Evolutionary conservation across 805 yeast genomes (phyloP), one percentile per base, ranked within the genome.

Genomic region (Cyberlindnera mycetangii): DNA sequence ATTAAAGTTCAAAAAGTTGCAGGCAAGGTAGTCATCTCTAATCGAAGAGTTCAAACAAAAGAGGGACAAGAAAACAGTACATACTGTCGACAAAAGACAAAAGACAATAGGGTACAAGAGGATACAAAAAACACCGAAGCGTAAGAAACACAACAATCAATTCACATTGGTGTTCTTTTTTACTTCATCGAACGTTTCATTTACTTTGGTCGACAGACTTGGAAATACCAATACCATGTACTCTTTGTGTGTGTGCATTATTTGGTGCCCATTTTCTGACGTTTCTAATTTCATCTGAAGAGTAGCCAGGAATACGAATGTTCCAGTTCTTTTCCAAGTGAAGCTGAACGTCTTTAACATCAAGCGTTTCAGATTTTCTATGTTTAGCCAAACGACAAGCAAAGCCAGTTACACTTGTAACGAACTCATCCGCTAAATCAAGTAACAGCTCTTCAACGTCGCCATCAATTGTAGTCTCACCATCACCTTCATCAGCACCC

Each of bases 361-460:
- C 98, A 20, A 93, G 70, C 30, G 84, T 78, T 48, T 92, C 96
- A 7, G 88, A 79, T 59, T 87, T 89, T 55, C 99, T 76, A 61
- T 92, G 97, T 62, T 93, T 93, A 18, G 99, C 98, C 52, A 93
- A 72, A 43, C 95, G 78, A 61, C 98, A 92, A 1, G 98, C 96
- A 69, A 93, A 93, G 3, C 89, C 74, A 0, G 97, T 89, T 2
- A 95, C 96, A 38, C 87, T 83, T 7, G 85, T 78, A 14, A 93
- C 93, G 60, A 93, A 93, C 60, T 93, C 98, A 65, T 93, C 99
- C 0, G 99, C 97, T 38, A 93, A 69, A 64, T 93, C 99, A 35
- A 93, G 71, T 28, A 93, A 68, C 32, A 93, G 68, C 55, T 92
- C 98, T 64, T 90, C 97, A 15, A 89, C 96, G 65, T 93, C 97